Conservation (phyloP, 441 rosid genomes). For the Pelargonium myrrhifolium region DNA sequence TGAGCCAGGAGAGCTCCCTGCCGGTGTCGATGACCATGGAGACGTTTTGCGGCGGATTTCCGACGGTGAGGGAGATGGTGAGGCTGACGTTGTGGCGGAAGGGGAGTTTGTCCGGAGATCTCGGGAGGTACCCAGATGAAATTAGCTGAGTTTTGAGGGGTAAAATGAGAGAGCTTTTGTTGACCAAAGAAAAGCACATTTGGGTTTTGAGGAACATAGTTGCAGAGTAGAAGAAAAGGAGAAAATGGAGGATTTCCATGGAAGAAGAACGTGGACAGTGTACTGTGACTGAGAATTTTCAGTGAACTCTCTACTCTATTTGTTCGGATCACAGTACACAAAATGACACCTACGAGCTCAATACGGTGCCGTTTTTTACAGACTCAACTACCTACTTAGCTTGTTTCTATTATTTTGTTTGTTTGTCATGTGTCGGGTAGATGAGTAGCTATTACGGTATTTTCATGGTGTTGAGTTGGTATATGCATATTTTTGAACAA, state of each 20-base stretch:
- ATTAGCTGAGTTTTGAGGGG: constrained; percentile 50
- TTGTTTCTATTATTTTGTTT: no score
- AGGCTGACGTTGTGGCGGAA: constrained; percentile 77
- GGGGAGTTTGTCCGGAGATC: constrained; percentile 59
- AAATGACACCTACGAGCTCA: no score
- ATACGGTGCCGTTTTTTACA: no score
- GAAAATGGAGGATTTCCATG: not conserved
- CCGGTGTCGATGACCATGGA: constrained; percentile 88
- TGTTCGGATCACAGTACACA: no score
- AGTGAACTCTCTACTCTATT: no score
- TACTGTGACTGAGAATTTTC: no score
- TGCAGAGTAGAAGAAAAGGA: constrained; percentile 21
- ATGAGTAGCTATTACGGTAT: no score
- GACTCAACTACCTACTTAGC: no score
- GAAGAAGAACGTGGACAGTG: not conserved
- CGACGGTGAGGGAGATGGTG: constrained; percentile 61
- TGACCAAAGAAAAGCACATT: constrained; percentile 8
- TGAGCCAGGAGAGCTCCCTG: constrained; percentile 86
- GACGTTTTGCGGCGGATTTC: constrained; percentile 79
- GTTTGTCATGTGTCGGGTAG: no score
- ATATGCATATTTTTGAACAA: no score
- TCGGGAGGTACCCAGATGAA: constrained; percentile 32
- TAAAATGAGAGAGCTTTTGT: constrained; percentile 29
- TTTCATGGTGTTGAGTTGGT: no score
- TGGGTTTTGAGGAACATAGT: constrained; percentile 20